phyloP scores from a whole-genome alignment of 2,329 filamentous ascomycete genomes.

The Pseudogymnoascus sp. region DNA sequence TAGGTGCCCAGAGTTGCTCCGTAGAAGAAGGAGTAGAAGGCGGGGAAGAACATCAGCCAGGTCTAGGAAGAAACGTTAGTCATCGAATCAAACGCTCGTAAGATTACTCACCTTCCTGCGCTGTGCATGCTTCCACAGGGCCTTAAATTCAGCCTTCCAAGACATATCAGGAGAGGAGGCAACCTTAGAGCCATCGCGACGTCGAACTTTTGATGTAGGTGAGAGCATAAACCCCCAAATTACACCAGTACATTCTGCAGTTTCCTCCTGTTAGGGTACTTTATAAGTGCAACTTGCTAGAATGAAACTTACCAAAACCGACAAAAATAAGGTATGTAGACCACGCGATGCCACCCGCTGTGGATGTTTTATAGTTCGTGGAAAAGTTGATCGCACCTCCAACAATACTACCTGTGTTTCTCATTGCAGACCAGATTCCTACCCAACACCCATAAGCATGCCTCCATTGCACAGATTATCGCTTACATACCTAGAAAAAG shows the following conservation, averaged over 20 bases:
- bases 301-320: constrained; percentile 20
- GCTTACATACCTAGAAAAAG: constrained; percentile 21
- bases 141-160: no score
- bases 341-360: constrained; percentile 24
- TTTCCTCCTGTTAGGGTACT: not conserved
- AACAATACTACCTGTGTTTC: constrained; percentile 27
- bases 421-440: constrained; percentile 27
- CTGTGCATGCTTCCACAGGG: no score
- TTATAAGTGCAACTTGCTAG: not conserved
- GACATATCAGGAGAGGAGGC: no score
- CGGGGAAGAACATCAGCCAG: no score
- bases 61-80: no score
- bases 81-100: no score
- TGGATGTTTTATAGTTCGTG: constrained; percentile 18
- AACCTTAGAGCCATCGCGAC: no score
- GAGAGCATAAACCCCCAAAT: no score
- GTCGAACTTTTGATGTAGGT: no score
- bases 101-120: no score
- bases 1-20: no score
- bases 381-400: constrained; percentile 26
- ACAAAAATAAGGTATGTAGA: constrained; percentile 26
- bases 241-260: not conserved
- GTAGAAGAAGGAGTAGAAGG: no score
- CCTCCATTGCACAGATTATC: not conserved
- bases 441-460: not conserved